Conservation (phyloP, 1,284 basidiomycete genomes). For the Cryptococcus sp. region DNA sequence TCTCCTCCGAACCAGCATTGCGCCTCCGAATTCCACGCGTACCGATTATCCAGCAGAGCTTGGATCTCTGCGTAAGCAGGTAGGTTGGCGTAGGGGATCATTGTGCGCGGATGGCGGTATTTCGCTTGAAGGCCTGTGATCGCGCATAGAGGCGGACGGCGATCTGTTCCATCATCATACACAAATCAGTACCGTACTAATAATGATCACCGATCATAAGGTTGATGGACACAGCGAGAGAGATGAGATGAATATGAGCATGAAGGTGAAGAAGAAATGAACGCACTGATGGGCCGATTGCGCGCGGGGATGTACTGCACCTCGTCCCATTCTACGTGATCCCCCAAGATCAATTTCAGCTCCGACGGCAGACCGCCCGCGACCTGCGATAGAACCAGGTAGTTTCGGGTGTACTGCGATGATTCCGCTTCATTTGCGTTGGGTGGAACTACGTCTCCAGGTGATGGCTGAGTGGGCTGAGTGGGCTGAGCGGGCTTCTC, state of each 20-base stretch:
- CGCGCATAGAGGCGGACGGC: constrained; percentile 51
- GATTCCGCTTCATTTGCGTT: constrained; percentile 9
- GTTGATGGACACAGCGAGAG: too few relatives aligned
- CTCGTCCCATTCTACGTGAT: constrained; percentile 55
- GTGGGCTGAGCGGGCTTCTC: neutral
- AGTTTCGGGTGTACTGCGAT: constrained; percentile 50
- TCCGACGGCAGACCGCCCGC: constrained; percentile 53
- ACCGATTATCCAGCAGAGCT: constrained; percentile 35
- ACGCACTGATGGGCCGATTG: constrained; percentile 51
- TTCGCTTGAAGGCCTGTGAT: constrained; percentile 56
- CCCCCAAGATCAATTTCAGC: constrained; percentile 53
- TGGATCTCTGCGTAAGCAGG: constrained; percentile 53
- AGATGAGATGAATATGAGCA: neutral
- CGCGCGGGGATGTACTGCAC: constrained; percentile 51
- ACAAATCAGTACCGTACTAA: neutral
- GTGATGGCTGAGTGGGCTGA: neutral
- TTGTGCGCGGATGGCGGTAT: constrained; percentile 56
- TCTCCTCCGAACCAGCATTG: constrained; percentile 46
- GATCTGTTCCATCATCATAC: constrained; percentile 20
- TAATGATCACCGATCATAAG: too few relatives aligned
- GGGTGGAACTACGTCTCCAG: neutral
- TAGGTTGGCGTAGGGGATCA: constrained; percentile 52
- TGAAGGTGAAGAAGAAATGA: neutral
- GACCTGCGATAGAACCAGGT: constrained; percentile 53
- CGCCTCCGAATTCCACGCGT: constrained; percentile 34